A percentile compares a stretch with the other conserved stretches of the same genome.
Evolutionary conservation across 768 basidiomycete genomes (phyloP).

Genomic region (Phaeotremella fagi): DNA sequence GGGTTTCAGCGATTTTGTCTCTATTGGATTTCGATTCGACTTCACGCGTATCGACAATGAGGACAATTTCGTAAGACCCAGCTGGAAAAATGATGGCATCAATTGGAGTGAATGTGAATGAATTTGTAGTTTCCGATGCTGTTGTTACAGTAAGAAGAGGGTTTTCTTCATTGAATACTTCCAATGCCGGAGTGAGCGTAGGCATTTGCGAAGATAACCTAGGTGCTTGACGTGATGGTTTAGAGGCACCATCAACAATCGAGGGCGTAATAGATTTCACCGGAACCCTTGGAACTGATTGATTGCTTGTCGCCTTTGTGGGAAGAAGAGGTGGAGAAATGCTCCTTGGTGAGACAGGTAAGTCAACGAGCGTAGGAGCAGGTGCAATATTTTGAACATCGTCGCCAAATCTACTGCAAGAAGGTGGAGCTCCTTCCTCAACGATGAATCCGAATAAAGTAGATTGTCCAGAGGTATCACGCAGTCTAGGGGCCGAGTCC

Average conservation of each 20-base stretch:
- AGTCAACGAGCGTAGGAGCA: background rate
- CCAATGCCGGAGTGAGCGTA: background rate
- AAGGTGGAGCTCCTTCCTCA: slow-evolving; percentile 39
- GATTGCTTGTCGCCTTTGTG: slow-evolving; percentile 8
- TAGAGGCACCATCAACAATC: slow-evolving; percentile 2
- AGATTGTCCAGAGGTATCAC: slow-evolving; percentile 8
- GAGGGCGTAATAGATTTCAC: slow-evolving; percentile 9
- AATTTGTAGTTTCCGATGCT: slow-evolving; percentile 1
- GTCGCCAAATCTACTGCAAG: slow-evolving; percentile 29
- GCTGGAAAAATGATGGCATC: slow-evolving; percentile 41
- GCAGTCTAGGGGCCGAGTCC: slow-evolving; percentile 3
- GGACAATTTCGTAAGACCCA: slow-evolving; percentile 49
- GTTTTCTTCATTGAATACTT: background rate
- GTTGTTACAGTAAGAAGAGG: background rate
- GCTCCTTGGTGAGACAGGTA: background rate
- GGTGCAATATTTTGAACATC: background rate
- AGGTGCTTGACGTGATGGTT: slow-evolving; percentile 15
- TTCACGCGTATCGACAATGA: slow-evolving; percentile 51
- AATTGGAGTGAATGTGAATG: slow-evolving; percentile 20
- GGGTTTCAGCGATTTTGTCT: slow-evolving; percentile 38
- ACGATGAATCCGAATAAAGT: slow-evolving; percentile 33
- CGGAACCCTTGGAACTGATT: slow-evolving; percentile 10
- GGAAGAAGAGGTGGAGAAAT: background rate
- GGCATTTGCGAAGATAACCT: slow-evolving; percentile 35
- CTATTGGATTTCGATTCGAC: slow-evolving; percentile 39